Percentiles rank a stretch among this genome's conserved stretches.
Evolutionary conservation across 2,329 filamentous ascomycete genomes (phyloP).

Genomic region (Claviceps purpurea): DNA sequence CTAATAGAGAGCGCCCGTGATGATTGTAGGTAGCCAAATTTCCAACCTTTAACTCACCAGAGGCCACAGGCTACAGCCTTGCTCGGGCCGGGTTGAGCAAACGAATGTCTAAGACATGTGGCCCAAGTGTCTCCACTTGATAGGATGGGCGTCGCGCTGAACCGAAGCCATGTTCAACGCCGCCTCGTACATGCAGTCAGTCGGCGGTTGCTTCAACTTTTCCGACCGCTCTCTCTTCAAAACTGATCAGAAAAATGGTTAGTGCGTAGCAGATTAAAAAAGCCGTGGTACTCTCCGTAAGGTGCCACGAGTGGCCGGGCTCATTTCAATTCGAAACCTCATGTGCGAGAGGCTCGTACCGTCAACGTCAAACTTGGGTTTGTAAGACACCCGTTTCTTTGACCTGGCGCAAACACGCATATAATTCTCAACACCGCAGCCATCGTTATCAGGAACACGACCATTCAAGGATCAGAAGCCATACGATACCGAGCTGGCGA

Average conservation of each 20-base stretch:
- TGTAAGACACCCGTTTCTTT: not conserved
- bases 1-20: not conserved
- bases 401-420: no score
- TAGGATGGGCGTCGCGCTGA: not conserved
- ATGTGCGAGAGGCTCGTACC: not conserved
- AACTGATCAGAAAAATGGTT: not conserved
- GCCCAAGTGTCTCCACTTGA: constrained; percentile 2
- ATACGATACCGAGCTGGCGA: not conserved
- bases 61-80: not conserved
- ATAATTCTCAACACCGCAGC: not conserved
- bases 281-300: not conserved
- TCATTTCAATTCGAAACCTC: not conserved
- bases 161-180: not conserved
- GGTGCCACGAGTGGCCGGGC: not conserved
- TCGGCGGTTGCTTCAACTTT: not conserved
- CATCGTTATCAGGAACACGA: not conserved
- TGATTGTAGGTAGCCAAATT: not conserved
- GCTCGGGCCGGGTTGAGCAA: not conserved
- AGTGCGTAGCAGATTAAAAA: not conserved
- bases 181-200: not conserved
- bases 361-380: not conserved
- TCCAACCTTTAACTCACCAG: not conserved
- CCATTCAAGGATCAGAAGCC: not conserved
- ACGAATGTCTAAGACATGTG: not conserved
- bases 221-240: not conserved